phyloP scores from a whole-genome alignment of 805 yeast genomes.

The Torulaspora franciscae region DNA sequence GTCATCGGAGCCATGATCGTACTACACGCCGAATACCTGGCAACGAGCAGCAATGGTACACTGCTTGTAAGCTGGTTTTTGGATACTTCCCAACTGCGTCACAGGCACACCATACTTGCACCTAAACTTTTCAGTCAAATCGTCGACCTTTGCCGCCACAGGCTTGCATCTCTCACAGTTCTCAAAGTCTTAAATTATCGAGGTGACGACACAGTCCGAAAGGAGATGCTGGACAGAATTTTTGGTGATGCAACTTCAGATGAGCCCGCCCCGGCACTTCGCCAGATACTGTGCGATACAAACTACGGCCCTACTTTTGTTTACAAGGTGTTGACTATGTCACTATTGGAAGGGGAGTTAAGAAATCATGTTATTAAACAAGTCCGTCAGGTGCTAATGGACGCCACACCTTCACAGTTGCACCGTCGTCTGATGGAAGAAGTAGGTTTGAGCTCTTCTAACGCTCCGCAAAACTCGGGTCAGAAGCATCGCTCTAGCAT shows the following conservation, averaged over 20 bases:
- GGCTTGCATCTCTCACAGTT: conserved; percentile 77
- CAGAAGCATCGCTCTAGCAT: conserved; percentile 24
- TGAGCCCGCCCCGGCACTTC: conserved; percentile 46
- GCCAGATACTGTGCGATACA: conserved; percentile 58
- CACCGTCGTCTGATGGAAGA: conserved; percentile 88
- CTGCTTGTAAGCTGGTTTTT: conserved; percentile 88
- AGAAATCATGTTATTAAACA: conserved; percentile 56
- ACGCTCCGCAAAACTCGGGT: conserved; percentile 10
- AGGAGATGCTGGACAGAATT: conserved; percentile 55
- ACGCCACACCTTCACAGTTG: conserved; percentile 60
- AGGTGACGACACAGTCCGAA: conserved; percentile 57
- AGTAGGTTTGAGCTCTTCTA: conserved; percentile 57
- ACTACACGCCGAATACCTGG: conserved; percentile 70
- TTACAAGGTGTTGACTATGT: conserved; percentile 72
- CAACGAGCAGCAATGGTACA: conserved; percentile 82
- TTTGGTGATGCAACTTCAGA: conserved; percentile 48
- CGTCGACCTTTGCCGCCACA: conserved; percentile 65
- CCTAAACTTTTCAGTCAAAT: conserved; percentile 58
- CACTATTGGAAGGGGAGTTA: conserved; percentile 52
- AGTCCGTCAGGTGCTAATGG: conserved; percentile 58
- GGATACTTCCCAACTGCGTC: conserved; percentile 69
- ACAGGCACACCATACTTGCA: conserved; percentile 62
- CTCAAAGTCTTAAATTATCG: conserved; percentile 72
- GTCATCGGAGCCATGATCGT: conserved; percentile 75
- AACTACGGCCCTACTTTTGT: conserved; percentile 72